A percentile compares a stretch with the other conserved stretches of the same genome.
phyloP scores from a whole-genome alignment of 2,329 filamentous ascomycete genomes.

The Hypoxylon sp. region DNA sequence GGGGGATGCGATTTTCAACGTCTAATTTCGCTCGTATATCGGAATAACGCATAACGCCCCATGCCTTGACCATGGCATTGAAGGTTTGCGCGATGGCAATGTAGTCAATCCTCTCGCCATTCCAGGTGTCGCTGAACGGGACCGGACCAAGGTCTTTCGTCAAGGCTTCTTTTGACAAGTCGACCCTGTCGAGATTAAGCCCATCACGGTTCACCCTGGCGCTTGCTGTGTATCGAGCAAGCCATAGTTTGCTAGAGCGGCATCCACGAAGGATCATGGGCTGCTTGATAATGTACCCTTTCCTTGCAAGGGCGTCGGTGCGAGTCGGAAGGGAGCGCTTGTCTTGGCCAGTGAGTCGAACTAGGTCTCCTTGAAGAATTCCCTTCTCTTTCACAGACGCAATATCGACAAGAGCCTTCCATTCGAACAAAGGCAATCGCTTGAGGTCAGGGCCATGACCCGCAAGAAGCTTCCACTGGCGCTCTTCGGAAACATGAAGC shows the following conservation, averaged over 20 bases:
- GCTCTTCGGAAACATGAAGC: conserved; percentile 62
- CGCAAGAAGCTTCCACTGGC: conserved; percentile 66
- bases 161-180: conserved; percentile 51
- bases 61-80: conserved; percentile 64
- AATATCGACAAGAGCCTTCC: conserved; percentile 65
- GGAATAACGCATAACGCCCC: conserved; percentile 64
- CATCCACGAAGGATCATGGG: conserved; percentile 65
- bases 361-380: conserved; percentile 68
- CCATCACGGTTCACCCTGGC: conserved; percentile 52
- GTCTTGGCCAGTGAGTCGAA: conserved; percentile 65
- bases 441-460: conserved; percentile 67
- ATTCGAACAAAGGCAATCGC: conserved; percentile 65
- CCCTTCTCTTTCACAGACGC: conserved; percentile 62
- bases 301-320: conserved; percentile 65
- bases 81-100: conserved; percentile 64
- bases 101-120: conserved; percentile 65
- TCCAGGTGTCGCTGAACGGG: conserved; percentile 64
- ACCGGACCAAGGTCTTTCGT: conserved; percentile 60
- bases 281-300: conserved; percentile 69
- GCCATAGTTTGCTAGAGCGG: conserved; percentile 70
- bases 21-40: conserved; percentile 67
- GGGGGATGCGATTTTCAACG: conserved; percentile 61
- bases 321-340: conserved; percentile 69
- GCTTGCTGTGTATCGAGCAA: conserved; percentile 58
- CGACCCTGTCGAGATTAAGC: conserved; percentile 47